Evolutionary conservation across 257 asterid genomes (phyloP).

Genomic region (Solanum appendiculatum): DNA sequence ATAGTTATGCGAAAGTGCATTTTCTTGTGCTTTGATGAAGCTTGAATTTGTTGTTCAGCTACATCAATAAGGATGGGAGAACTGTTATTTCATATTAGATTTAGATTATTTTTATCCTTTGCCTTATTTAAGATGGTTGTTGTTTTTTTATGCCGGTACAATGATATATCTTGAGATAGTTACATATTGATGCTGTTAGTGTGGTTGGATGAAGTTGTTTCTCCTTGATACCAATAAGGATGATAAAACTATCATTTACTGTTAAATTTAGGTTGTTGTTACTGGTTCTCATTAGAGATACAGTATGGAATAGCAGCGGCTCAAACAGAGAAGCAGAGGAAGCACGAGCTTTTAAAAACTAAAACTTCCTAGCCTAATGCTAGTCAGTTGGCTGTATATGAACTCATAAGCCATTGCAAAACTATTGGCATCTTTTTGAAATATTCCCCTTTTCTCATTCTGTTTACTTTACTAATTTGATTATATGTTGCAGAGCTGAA

Average conservation of each 20-base stretch:
- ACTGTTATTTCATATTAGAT: neutral
- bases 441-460: neutral
- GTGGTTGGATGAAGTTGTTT: neutral
- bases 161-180: neutral
- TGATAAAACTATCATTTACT: neutral
- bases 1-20: neutral
- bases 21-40: neutral
- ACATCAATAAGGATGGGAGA: neutral
- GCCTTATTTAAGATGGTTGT: neutral
- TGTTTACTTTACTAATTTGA: neutral
- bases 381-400: neutral
- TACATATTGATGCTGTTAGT: neutral
- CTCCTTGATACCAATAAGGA: neutral
- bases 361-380: neutral
- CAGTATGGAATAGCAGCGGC: neutral
- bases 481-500: neutral
- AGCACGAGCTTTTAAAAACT: neutral
- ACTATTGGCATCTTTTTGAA: neutral
- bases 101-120: neutral
- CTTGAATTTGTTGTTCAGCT: neutral
- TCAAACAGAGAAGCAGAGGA: neutral
- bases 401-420: neutral
- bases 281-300: neutral
- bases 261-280: neutral
- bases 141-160: neutral